Percentiles rank a stretch among this genome's conserved stretches.
These are phyloP conservation scores for Rhizopus stolonifer DNA, from an alignment of 371 early-diverging fungal genomes.

Conservation along the genomic window DNA sequence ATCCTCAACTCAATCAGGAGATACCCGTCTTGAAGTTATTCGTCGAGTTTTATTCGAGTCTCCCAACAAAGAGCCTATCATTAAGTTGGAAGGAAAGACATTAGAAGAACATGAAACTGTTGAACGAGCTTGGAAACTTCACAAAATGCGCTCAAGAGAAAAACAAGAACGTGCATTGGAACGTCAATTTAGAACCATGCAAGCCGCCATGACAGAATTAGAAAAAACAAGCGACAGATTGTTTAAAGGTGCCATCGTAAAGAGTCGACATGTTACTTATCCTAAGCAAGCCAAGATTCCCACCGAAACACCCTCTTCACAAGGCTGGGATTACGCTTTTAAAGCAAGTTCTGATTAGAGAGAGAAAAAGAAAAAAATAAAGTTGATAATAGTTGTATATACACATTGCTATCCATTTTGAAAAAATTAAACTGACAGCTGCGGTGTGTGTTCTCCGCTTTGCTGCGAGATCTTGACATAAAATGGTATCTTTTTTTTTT, in stretches of 20 bases:
- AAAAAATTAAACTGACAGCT: not conserved
- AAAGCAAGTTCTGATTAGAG: constrained; percentile 20
- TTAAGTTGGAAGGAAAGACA: constrained; percentile 46
- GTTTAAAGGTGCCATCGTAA: constrained; percentile 67
- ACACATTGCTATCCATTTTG: not conserved
- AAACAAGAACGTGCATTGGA: constrained; percentile 58
- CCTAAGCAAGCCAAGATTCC: constrained; percentile 76
- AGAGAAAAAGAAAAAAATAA: not conserved
- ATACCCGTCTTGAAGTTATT: constrained; percentile 71
- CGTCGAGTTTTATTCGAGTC: constrained; percentile 72
- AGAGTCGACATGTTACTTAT: constrained; percentile 65
- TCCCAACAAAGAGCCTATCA: constrained; percentile 44
- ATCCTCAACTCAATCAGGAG: constrained; percentile 24
- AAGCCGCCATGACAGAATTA: constrained; percentile 69
- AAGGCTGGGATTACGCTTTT: constrained; percentile 69
- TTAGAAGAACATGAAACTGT: constrained; percentile 72
- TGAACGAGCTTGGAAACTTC: constrained; percentile 74
- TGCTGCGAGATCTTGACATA: not conserved
- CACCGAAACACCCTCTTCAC: constrained; percentile 71
- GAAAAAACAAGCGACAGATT: constrained; percentile 64
- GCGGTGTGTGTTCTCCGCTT: not conserved
- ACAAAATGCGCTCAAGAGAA: constrained; percentile 58
- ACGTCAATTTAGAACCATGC: constrained; percentile 71
- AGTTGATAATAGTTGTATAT: not conserved
- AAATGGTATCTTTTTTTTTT: not conserved